A percentile compares a stretch with the other conserved stretches of the same genome.
Evolutionary conservation across 1,284 basidiomycete species (phyloP).

Genomic region (Trichosporon sp.): DNA sequence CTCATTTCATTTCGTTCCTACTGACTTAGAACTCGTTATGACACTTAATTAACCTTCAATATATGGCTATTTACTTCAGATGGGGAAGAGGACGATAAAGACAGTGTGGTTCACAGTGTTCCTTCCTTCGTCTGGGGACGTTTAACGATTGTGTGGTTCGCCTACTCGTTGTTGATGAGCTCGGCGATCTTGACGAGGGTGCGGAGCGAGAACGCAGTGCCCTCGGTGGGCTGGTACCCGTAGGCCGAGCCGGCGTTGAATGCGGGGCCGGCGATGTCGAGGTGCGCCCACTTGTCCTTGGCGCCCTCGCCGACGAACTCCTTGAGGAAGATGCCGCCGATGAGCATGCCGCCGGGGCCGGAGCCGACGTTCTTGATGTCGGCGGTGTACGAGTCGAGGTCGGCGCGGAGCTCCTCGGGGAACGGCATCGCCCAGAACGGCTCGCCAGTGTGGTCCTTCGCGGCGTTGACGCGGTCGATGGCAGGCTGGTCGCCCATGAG

Average conservation of each 20-base stretch:
- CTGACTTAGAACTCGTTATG: neutral
- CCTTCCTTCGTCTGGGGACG: neutral
- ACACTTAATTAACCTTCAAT: neutral
- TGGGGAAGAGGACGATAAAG: neutral
- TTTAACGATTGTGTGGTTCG: neutral
- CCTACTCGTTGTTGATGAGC: constrained; percentile 1
- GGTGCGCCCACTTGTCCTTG: constrained; percentile 5
- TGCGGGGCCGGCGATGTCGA: constrained; percentile 10
- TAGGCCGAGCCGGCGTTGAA: neutral
- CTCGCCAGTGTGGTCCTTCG: neutral
- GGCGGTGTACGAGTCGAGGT: neutral
- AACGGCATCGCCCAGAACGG: constrained; percentile 7
- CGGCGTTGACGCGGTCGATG: neutral
- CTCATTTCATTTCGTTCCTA: neutral
- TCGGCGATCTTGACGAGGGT: constrained; percentile 10
- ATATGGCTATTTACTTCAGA: neutral
- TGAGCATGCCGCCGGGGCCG: constrained; percentile 7
- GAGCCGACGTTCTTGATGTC: neutral
- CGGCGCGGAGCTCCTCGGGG: constrained; percentile 6
- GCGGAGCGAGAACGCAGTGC: constrained; percentile 8
- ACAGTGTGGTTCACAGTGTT: neutral
- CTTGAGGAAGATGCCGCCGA: constrained; percentile 7
- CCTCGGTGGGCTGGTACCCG: constrained; percentile 8
- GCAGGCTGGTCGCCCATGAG: constrained; percentile 7
- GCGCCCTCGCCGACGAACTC: constrained; percentile 8